Evolutionary conservation across 2,329 filamentous ascomycete genomes (phyloP), one percentile per base, ranked within the genome.

Genomic region (Fusarium graminum): DNA sequence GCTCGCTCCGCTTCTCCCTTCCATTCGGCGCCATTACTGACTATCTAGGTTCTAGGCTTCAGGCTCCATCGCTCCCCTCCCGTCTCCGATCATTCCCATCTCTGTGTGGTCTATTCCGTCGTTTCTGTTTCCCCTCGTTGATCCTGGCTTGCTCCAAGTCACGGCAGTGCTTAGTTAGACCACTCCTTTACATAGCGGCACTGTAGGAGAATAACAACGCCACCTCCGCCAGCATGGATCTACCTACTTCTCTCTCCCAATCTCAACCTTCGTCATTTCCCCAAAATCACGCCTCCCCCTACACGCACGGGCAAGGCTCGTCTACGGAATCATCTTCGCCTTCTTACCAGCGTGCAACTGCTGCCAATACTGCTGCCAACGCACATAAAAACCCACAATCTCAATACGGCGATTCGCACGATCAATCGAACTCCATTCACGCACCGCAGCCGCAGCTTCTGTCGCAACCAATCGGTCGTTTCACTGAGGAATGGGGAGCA

Each of bases 401-500:
- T 29, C 67, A 59, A 43, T 63, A 70, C 68, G 60, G 70, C 68
- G 67, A 70, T 44, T 53, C 61, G 29, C 58, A 67, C 28, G 51
- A 65, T 50, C 49, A 50, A 34, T 55, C 65, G 28, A 57, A 56
- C 59, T 63, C 59, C 26, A 61, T 66, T 41, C 58, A 59, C 52
- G 67, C 66, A 19, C 68, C 65, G 39, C 66, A 66, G 25, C 66
- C 63, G 29, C 67, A 62, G 29, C 34, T 36, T 10, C 34, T 36
- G 34, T 68, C 70, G 44, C 66, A 65, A 30, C 72, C 72, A 36
- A 49, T 76, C 43, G 82, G 87, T 63, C 86, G 82, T 69, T 90
- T 91, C 72, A 88, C 85, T 69, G 89, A 92, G 75, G 87, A 90
- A 80, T 92, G 90, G 83, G 89, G 91, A 78, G 87, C 86, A 49